These are phyloP conservation scores for Fusarium humuli DNA, from an alignment of 2,329 filamentous ascomycete species.

Conservation along the genomic window DNA sequence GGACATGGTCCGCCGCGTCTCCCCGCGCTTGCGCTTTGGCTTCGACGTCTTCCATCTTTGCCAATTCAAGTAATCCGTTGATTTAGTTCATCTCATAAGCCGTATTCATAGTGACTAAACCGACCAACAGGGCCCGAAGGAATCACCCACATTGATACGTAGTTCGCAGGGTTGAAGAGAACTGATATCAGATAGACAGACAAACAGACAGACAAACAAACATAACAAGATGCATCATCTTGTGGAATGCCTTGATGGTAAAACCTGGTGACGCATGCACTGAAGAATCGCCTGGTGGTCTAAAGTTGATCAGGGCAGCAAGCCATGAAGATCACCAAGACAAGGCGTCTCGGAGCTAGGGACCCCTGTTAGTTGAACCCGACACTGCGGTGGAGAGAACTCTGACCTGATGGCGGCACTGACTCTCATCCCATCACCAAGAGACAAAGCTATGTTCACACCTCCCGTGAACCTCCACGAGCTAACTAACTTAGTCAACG, in stretches of 20 bases:
- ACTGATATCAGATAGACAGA: not conserved
- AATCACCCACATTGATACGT: not conserved
- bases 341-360: constrained; percentile 5
- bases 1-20: constrained; percentile 23
- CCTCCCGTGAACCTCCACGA: not conserved
- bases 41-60: constrained; percentile 6
- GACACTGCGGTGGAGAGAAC: constrained; percentile 40
- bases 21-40: constrained; percentile 23
- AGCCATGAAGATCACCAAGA: constrained; percentile 33
- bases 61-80: constrained; percentile 26
- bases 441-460: not conserved
- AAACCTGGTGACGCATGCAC: constrained; percentile 12
- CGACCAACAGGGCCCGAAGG: not conserved
- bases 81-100: not conserved
- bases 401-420: constrained; percentile 27
- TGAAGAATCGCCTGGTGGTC: constrained; percentile 7
- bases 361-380: constrained; percentile 32
- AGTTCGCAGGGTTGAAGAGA: not conserved
- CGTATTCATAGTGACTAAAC: not conserved
- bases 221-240: not conserved
- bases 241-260: not conserved
- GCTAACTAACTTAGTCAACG: not conserved
- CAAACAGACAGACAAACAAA: not conserved
- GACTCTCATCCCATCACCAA: constrained; percentile 21
- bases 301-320: constrained; percentile 5